Percentiles rank a stretch among this genome's conserved stretches.
These are phyloP conservation scores for Trichosanthes truncata DNA, from an alignment of 306 rosid species.

Conservation along the genomic window DNA sequence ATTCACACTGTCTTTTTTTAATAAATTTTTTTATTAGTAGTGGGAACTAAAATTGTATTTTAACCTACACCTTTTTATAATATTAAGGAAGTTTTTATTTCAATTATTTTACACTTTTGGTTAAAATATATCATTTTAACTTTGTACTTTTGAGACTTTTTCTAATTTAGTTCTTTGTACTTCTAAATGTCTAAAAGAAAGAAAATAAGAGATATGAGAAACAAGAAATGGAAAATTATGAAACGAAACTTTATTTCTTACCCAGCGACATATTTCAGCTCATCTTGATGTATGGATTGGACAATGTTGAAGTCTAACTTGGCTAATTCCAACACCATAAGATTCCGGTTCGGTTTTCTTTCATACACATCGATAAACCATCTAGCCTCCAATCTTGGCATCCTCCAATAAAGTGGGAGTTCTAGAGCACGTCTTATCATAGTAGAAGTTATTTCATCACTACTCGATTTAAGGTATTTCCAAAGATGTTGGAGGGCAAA, in stretches of 20 bases:
- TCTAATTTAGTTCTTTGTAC: too few species aligned
- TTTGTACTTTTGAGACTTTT: too few species aligned
- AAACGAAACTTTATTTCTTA: background rate
- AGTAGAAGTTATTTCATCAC: background rate
- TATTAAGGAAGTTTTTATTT: too few species aligned
- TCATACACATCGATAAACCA: conserved; percentile 18
- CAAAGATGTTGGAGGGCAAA: background rate
- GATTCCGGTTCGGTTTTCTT: background rate
- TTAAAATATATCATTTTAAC: too few species aligned
- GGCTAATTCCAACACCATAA: background rate
- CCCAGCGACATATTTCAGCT: background rate
- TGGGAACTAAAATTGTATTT: too few species aligned
- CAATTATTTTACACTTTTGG: too few species aligned
- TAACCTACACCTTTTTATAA: too few species aligned
- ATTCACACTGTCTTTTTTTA: too few species aligned
- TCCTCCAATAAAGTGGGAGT: conserved; percentile 30
- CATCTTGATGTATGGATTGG: background rate
- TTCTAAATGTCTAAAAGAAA: too few species aligned
- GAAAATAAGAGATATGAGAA: too few species aligned
- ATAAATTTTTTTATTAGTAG: too few species aligned
- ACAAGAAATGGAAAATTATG: too few species aligned
- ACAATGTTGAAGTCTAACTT: background rate
- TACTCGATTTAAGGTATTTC: background rate
- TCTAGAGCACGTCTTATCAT: conserved; percentile 23
- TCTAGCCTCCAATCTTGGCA: conserved; percentile 16